Percentiles rank a stretch among this genome's conserved stretches.
Conservation (phyloP, 1,139 yeast species). For the Suhomyces anneliseae region DNA sequence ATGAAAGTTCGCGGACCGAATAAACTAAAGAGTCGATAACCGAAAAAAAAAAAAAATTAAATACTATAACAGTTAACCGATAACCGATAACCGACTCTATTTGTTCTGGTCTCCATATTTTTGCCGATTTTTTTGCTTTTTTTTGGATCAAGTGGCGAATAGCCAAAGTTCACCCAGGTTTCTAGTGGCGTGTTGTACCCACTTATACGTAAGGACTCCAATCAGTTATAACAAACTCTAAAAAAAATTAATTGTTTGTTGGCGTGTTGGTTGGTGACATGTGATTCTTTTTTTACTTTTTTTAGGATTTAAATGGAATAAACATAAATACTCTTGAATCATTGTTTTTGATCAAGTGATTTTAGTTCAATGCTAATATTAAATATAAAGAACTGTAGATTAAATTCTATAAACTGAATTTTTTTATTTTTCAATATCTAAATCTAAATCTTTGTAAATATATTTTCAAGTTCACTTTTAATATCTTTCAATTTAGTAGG, state of each 20-base stretch:
- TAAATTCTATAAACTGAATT: too few relatives aligned
- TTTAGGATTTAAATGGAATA: slow-evolving; percentile 2
- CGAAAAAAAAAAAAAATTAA: background rate
- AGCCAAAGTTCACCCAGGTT: background rate
- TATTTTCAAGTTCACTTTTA: slow-evolving; percentile 5
- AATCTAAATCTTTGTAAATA: background rate
- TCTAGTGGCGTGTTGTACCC: too few relatives aligned
- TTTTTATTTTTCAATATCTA: background rate
- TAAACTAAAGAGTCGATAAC: background rate
- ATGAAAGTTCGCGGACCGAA: too few relatives aligned
- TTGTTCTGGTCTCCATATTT: too few relatives aligned
- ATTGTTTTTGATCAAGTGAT: background rate
- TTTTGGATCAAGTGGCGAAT: background rate
- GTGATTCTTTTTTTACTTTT: background rate
- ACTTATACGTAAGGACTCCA: background rate
- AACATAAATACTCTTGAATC: background rate
- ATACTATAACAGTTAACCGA: background rate
- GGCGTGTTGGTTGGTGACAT: background rate
- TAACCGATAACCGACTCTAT: background rate
- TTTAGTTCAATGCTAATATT: too few relatives aligned
- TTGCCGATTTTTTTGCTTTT: background rate
- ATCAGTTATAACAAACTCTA: background rate
- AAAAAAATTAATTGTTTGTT: too few relatives aligned
- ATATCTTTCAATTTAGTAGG: slow-evolving; percentile 9
- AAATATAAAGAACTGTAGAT: too few relatives aligned